These are phyloP conservation scores for Mariannaea elegans DNA, from an alignment of 2,329 filamentous ascomycete species.

Conservation along the genomic window DNA sequence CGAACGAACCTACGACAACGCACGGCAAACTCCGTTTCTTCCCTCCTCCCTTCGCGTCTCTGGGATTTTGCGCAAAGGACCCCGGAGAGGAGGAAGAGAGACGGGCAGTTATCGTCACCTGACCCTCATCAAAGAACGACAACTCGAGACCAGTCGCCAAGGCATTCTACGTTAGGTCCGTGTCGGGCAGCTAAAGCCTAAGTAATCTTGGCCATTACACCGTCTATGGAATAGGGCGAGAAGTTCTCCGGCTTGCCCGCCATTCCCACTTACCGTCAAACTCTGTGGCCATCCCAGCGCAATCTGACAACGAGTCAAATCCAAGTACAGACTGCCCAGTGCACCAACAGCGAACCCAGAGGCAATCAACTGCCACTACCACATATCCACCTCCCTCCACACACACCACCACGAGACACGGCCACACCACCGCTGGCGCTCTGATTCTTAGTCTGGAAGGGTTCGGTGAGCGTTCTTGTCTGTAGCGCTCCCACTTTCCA, in stretches of 20 bases:
- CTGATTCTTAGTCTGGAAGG: slow-evolving; percentile 30
- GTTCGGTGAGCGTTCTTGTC: slow-evolving; percentile 47
- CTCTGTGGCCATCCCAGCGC: slow-evolving; percentile 7
- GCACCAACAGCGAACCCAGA: not conserved
- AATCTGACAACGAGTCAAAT: slow-evolving; percentile 8
- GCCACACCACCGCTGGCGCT: slow-evolving; percentile 10
- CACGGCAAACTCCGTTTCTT: not conserved
- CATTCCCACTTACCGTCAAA: slow-evolving; percentile 15
- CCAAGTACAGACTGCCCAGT: slow-evolving; percentile 3
- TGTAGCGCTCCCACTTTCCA: slow-evolving; percentile 34
- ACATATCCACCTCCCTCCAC: slow-evolving; percentile 10
- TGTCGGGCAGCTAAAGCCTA: slow-evolving; percentile 9
- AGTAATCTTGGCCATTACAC: slow-evolving; percentile 7
- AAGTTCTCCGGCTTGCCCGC: slow-evolving; percentile 14
- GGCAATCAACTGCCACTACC: not conserved
- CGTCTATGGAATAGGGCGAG: slow-evolving; percentile 14
- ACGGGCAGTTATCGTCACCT: not conserved
- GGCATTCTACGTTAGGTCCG: not conserved
- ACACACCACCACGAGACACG: slow-evolving; percentile 23
- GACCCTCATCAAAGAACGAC: not conserved
- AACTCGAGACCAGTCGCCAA: not conserved
- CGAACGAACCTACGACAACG: not conserved
- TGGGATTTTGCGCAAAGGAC: not conserved
- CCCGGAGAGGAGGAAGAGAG: not conserved
- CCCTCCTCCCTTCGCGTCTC: not conserved